Percentiles rank a stretch among this genome's conserved stretches.
These are phyloP conservation scores for Solanum tacnaense DNA, from an alignment of 257 asterid genomes.

Conservation along the genomic window DNA sequence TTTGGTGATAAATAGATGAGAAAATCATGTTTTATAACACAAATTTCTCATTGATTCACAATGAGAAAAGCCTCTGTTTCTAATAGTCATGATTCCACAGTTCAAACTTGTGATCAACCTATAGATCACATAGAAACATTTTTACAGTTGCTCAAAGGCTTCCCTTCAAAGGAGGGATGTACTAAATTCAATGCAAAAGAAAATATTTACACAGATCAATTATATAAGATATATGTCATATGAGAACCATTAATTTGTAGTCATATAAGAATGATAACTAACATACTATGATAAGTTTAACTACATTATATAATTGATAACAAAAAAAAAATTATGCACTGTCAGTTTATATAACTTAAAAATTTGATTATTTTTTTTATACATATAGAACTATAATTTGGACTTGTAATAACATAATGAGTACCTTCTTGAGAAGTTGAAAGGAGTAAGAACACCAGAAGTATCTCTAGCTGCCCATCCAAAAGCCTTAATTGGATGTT, in stretches of 20 bases:
- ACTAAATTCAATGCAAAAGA: neutral
- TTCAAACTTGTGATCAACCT: too few relatives aligned
- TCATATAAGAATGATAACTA: neutral
- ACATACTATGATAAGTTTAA: neutral
- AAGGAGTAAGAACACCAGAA: constrained; percentile 19
- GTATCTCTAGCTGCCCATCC: constrained; percentile 10
- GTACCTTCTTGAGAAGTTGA: constrained; percentile 20
- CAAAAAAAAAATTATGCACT: fast-evolving
- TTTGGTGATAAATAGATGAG: neutral
- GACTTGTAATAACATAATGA: neutral
- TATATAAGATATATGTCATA: neutral
- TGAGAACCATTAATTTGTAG: neutral
- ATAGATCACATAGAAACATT: too few relatives aligned
- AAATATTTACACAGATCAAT: neutral
- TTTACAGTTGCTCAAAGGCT: too few relatives aligned
- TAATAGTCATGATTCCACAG: too few relatives aligned
- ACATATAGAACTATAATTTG: neutral
- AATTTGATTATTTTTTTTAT: neutral
- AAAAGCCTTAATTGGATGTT: neutral
- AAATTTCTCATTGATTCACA: too few relatives aligned
- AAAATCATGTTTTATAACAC: too few relatives aligned
- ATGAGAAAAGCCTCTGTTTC: neutral
- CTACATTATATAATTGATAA: too few relatives aligned
- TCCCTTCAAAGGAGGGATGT: too few relatives aligned
- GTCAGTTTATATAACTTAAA: neutral